Base-by-base conservation (phyloP, 345 rosid species). In the Populus pruinosa region DNA sequence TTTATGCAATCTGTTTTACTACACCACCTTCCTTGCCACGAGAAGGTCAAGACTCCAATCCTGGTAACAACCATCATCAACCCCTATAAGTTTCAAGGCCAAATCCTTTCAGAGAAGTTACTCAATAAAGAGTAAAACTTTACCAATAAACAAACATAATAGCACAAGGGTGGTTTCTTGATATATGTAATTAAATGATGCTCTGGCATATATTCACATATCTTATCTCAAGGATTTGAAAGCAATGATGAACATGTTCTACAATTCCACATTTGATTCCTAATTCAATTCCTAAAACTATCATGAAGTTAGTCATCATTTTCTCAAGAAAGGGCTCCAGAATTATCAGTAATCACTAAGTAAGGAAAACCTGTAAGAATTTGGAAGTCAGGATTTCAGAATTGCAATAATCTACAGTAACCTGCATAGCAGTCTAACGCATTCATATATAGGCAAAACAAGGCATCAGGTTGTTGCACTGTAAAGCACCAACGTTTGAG, bases 21-120 rank as follows among this genome's bases (percentile, higher is more conserved):
- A 38, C 43, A 62, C 78, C 70, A 92, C 98, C 98, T 96, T 96
- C 87, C 81, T 85, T 21, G 96, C 91, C 71, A 91, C 92, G 25
- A 84, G 87, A 88, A 93, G 93, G 83, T 93, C 97, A 55, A 78
- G 92, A 82, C 87, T 89, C 99, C 99, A 92, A 86, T 96, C 98
- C 76, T 10, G 65, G 85, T 93, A 96, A 76, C 98, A 96, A 56
- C 97, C 97, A 61, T 88, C 98, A 70, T 89, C 93, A 86, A 86
- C 73, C 74, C 97, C 98, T 96, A 78, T 16, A 55, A 68, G 59
- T 49, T 49, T 67, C 78, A 79, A 74, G n/a, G 59, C 21, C 39
- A 74, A 25, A 44, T 64, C 67, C 49, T 66, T 49, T 70, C 23
- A 70, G 73, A 69, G 67, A 77, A 73, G 29, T 39, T 33, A 43